A percentile compares a stretch with the other conserved stretches of the same genome.
Evolutionary conservation across 2,329 filamentous ascomycete species (phyloP).

Genomic region (Arthrobotrys conoides): DNA sequence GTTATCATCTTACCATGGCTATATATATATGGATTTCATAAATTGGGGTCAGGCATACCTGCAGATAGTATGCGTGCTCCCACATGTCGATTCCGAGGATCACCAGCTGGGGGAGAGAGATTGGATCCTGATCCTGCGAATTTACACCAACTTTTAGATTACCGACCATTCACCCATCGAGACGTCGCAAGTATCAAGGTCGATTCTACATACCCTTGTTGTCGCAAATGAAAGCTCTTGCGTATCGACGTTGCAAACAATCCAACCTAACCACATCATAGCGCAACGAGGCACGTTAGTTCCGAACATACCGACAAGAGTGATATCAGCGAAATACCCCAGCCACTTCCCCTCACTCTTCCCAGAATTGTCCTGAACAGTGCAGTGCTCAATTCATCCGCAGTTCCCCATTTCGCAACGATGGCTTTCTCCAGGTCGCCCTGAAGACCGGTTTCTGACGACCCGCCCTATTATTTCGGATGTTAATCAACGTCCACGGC

Average conservation of each 20-base stretch:
- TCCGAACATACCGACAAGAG: neutral
- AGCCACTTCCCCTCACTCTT: constrained; percentile 84
- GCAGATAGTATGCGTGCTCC: constrained; percentile 93
- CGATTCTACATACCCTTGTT: constrained; percentile 71
- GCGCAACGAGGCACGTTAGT: neutral
- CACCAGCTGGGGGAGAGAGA: constrained; percentile 76
- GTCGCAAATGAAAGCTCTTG: constrained; percentile 79
- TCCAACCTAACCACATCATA: constrained; percentile 72
- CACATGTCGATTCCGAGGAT: constrained; percentile 86
- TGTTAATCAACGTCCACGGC: too few species aligned
- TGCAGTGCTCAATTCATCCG: constrained; percentile 76
- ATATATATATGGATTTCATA: neutral
- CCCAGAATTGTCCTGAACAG: constrained; percentile 76
- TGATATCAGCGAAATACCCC: constrained; percentile 70
- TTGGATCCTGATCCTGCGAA: constrained; percentile 79
- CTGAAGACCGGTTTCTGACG: constrained; percentile 9
- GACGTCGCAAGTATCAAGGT: neutral
- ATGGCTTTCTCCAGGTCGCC: constrained; percentile 74
- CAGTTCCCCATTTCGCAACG: constrained; percentile 75
- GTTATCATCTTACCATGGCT: neutral
- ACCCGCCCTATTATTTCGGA: constrained; percentile 14
- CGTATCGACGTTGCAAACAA: constrained; percentile 74
- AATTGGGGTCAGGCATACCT: constrained; percentile 27
- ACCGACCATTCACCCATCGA: neutral
- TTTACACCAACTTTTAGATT: neutral